A percentile compares a stretch with the other conserved stretches of the same genome.
Conservation (phyloP, 2,329 filamentous ascomycete genomes). For the Aspergillus sergii region DNA sequence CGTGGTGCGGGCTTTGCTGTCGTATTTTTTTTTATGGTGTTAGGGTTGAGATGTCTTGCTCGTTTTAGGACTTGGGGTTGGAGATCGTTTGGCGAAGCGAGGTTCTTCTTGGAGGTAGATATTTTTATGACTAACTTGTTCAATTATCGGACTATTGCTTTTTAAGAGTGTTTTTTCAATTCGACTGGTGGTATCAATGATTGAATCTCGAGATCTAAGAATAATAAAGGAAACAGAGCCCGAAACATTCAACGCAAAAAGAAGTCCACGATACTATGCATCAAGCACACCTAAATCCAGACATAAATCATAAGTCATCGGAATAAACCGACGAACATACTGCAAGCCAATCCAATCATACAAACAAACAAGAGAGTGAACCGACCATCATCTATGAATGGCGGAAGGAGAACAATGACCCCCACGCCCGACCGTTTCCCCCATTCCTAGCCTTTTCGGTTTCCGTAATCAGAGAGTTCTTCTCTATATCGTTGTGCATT, state of each 20-base stretch:
- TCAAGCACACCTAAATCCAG: neutral
- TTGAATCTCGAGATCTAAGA: neutral
- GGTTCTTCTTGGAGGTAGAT: neutral
- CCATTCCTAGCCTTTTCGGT: neutral
- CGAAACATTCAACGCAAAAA: neutral
- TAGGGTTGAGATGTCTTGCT: neutral
- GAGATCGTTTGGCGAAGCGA: neutral
- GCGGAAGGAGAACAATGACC: constrained; percentile 5
- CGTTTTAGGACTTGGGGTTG: neutral
- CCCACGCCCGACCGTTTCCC: neutral
- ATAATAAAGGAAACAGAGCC: neutral
- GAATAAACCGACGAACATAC: neutral
- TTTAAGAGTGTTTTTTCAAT: neutral
- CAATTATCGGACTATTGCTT: neutral
- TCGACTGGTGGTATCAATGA: neutral
- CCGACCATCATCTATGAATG: neutral
- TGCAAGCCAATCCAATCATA: neutral
- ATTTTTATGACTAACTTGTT: neutral
- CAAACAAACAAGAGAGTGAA: neutral
- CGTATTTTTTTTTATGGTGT: neutral
- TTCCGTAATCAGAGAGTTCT: constrained; percentile 5
- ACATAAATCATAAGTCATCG: neutral
- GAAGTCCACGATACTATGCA: neutral
- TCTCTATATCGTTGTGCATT: constrained; percentile 5
- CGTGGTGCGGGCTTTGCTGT: neutral